Evolutionary conservation across 2,329 filamentous ascomycete genomes (phyloP), one percentile per base, ranked within the genome.

Genomic region (Botrytis fragariae): DNA sequence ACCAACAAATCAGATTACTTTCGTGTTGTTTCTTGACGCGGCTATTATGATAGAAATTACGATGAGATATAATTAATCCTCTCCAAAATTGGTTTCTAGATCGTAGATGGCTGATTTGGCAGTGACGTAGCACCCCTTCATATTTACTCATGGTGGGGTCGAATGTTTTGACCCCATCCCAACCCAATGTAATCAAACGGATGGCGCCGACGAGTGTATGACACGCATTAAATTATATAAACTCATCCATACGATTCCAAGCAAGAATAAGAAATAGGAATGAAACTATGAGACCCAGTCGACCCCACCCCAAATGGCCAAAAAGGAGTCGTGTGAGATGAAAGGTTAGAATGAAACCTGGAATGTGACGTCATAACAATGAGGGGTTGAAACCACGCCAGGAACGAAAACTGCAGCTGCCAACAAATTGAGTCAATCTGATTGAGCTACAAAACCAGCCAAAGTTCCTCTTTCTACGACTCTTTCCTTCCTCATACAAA

Each of bases 361-460:
- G 29, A 67, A 45, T 39, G n/a, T 72, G 61, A 72, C 70, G 37
- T 72, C 70, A 72, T 72, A 39, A 32, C 4, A 45, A 72, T 68
- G 70, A 59, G 70, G 72, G 71, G 67, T 39, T 42, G 37, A 72
- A 75, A 74, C 61, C 75, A 74, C 74, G 72, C 75, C 74, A 79
- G 77, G 77, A 76, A 79, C 75, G 51, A 69, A 54, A 67, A 70
- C 73, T 73, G 54, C 51, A 71, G 64, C 62, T 74, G 62, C 57
- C 72, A 68, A 72, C 59, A 70, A 70, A 63, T 63, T 32, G 42
- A 51, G 59, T 37, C 51, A 60, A 54, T 45, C 67, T 32, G 72
- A 48, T 57, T 63, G 63, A 80, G 77, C 78, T 80, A 80, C 78
- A 81, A 80, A 81, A 81, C 77, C 77, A 76, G 48, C 45, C 61